A percentile compares a stretch with the other conserved stretches of the same genome.
These are phyloP conservation scores for Leucocoprinus sp. DNA, from an alignment of 768 basidiomycete species.

Conservation along the genomic window DNA sequence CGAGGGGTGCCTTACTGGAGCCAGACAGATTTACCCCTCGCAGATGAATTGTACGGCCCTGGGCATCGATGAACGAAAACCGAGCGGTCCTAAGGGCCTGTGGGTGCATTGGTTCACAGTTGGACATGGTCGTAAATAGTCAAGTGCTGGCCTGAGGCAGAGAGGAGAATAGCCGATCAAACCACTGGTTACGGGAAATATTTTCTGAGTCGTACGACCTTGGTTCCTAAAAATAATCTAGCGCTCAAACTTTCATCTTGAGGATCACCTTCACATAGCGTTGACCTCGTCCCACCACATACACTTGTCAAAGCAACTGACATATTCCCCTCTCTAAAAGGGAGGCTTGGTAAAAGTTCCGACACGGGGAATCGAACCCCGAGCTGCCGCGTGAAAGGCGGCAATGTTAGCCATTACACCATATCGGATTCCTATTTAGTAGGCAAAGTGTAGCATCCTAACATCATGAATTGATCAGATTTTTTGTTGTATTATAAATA, in stretches of 20 bases:
- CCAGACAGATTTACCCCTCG: slow-evolving; percentile 95
- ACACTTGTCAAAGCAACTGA: no score
- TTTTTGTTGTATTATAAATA: no score
- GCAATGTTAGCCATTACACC: slow-evolving; percentile 60
- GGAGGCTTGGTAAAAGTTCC: no score
- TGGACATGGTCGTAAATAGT: not conserved
- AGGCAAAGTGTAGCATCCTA: no score
- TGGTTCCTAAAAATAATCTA: not conserved
- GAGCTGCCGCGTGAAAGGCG: slow-evolving; percentile 45
- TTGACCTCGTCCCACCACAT: no score
- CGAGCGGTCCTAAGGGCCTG: slow-evolving; percentile 59
- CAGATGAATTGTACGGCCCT: slow-evolving; percentile 71
- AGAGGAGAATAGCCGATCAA: not conserved
- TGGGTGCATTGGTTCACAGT: slow-evolving; percentile 25
- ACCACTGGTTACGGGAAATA: not conserved
- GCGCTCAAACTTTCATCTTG: no score
- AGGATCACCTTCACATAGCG: no score
- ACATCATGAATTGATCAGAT: no score
- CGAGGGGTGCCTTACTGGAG: slow-evolving; percentile 76
- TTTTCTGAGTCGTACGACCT: slow-evolving; percentile 8
- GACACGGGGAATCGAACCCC: slow-evolving; percentile 34
- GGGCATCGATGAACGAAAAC: slow-evolving; percentile 64
- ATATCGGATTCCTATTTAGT: slow-evolving; percentile 35
- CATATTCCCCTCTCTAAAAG: no score
- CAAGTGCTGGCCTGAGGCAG: not conserved